A percentile compares a stretch with the other conserved stretches of the same genome.
Conservation (phyloP, 2,329 filamentous ascomycete species). For the Zymoseptoria crescenta region DNA sequence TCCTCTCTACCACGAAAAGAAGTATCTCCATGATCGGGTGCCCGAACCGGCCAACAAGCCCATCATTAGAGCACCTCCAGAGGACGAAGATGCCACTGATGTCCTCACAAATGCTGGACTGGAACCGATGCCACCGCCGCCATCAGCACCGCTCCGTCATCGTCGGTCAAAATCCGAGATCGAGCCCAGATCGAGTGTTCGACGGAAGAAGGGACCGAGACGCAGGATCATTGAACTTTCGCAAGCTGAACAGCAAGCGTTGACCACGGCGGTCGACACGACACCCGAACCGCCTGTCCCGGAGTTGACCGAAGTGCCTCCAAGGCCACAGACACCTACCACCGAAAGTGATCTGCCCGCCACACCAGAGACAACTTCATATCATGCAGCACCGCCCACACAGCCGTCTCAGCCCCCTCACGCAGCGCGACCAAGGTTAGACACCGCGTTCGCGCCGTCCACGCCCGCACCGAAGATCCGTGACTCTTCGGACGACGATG, state of each 20-base stretch:
- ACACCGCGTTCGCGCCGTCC: conserved; percentile 24
- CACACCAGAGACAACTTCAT: conserved; percentile 21
- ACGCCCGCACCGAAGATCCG: conserved; percentile 23
- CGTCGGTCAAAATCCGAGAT: conserved; percentile 25
- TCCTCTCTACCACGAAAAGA: conserved; percentile 77
- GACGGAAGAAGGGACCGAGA: conserved; percentile 51
- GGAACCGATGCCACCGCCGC: conserved; percentile 6
- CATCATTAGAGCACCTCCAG: conserved; percentile 61
- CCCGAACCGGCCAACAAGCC: conserved; percentile 69
- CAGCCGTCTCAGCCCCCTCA: conserved; percentile 8
- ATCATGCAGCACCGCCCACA: conserved; percentile 17
- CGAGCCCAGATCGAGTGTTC: conserved; percentile 31
- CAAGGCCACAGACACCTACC: conserved; percentile 18
- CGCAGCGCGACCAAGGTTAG: conserved; percentile 20
- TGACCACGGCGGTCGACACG: conserved; percentile 18
- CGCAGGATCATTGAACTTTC: conserved; percentile 53
- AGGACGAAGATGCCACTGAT: conserved; percentile 41
- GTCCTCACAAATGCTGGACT: conserved; percentile 8
- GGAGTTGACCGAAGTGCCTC: conserved; percentile 24
- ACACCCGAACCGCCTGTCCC: conserved; percentile 12
- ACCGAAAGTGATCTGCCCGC: conserved; percentile 21
- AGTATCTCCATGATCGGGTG: conserved; percentile 72
- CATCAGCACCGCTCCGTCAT: conserved; percentile 12
- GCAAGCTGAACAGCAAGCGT: conserved; percentile 31
- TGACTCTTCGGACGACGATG: conserved; percentile 25